Conservation (phyloP, 2,329 filamentous ascomycete genomes). For the Cadophora sp. region DNA sequence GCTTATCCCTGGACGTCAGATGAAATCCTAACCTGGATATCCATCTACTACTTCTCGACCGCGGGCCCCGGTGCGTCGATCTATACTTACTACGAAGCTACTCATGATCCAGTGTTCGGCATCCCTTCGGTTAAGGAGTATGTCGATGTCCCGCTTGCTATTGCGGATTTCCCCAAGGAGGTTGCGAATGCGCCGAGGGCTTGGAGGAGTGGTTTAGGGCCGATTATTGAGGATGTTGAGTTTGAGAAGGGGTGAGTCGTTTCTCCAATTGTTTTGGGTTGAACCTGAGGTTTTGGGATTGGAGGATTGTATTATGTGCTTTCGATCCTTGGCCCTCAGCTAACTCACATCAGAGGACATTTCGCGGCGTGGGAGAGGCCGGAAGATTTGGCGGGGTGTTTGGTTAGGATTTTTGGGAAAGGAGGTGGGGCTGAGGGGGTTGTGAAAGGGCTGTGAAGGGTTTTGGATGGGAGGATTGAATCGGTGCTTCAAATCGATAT, state of each 20-base stretch:
- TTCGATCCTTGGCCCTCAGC: too few species aligned
- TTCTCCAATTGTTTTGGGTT: too few species aligned
- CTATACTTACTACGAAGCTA: slow-evolving; percentile 74
- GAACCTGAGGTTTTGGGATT: too few species aligned
- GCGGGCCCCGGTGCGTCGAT: slow-evolving; percentile 60
- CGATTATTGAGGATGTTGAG: slow-evolving; percentile 60
- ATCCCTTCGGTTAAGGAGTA: slow-evolving; percentile 24
- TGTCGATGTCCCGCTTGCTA: slow-evolving; percentile 54
- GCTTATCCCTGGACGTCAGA: too few species aligned
- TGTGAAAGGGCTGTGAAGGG: slow-evolving; percentile 21
- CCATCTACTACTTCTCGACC: too few species aligned
- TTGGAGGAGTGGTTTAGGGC: slow-evolving; percentile 64
- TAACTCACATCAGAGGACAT: slow-evolving; percentile 46
- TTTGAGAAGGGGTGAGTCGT: slow-evolving; percentile 30
- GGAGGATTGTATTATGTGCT: too few species aligned
- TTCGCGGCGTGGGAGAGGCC: slow-evolving; percentile 66
- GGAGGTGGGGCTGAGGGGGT: slow-evolving; percentile 50
- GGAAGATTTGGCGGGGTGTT: slow-evolving; percentile 56
- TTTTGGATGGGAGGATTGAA: background rate
- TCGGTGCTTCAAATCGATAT: too few species aligned
- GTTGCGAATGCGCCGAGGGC: slow-evolving; percentile 57
- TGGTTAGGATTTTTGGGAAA: slow-evolving; percentile 62
- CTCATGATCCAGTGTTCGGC: slow-evolving; percentile 46
- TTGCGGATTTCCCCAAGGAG: slow-evolving; percentile 65
- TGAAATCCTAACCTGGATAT: too few species aligned